A percentile compares a stretch with the other conserved stretches of the same genome.
These are phyloP conservation scores for Neurospora intermedia DNA, from an alignment of 495 filamentous ascomycete genomes.

Conservation along the genomic window DNA sequence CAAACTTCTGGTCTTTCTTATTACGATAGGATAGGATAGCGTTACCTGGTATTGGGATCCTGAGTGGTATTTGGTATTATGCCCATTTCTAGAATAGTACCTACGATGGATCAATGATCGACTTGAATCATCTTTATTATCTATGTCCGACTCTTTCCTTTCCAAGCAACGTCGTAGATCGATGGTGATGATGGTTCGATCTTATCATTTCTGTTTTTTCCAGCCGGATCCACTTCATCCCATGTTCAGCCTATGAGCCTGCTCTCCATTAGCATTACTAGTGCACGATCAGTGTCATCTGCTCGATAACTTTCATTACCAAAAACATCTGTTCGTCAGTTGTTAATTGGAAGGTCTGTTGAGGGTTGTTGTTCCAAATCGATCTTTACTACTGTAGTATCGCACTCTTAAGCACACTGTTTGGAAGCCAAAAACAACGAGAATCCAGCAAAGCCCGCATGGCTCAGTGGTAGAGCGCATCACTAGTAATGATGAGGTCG, in stretches of 20 bases:
- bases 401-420: too few relatives aligned
- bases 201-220: too few relatives aligned
- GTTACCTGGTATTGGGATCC: not conserved
- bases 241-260: not conserved
- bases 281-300: too few relatives aligned
- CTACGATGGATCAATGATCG: not conserved
- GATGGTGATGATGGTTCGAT: too few relatives aligned
- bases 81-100: not conserved
- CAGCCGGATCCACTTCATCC: too few relatives aligned
- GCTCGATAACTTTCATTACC: too few relatives aligned
- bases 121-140: not conserved
- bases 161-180: too few relatives aligned
- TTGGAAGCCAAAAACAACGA: not conserved
- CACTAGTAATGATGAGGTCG: not conserved
- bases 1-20: not conserved
- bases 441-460: not conserved
- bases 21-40: not conserved
- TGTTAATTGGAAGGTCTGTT: too few relatives aligned
- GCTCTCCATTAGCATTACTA: too few relatives aligned
- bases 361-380: too few relatives aligned
- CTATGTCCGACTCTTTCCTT: not conserved
- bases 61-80: not conserved
- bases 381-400: too few relatives aligned
- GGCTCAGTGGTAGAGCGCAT: not conserved
- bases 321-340: too few relatives aligned